Conservation (phyloP, 169 alveolate species). For the Babesia microti region DNA sequence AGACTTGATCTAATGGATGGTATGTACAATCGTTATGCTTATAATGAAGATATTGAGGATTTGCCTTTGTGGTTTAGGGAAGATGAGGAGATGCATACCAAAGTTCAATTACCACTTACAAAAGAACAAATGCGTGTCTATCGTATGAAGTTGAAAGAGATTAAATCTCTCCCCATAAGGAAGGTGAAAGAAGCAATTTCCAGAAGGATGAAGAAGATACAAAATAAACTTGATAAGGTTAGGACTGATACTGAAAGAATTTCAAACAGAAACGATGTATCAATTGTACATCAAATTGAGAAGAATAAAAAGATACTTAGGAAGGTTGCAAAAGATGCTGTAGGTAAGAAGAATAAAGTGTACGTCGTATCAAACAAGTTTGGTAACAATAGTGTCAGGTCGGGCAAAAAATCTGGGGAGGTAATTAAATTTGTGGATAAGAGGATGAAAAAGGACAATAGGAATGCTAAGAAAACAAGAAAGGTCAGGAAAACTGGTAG, state of each 20-base stretch:
- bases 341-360: conserved; percentile 49
- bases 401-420: conserved; percentile 68
- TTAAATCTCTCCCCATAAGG: conserved; percentile 88
- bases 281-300: conserved; percentile 13
- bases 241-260: conserved; percentile 63
- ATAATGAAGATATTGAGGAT: conserved; percentile 68
- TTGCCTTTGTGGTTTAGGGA: conserved; percentile 95
- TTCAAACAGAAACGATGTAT: too few relatives aligned
- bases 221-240: conserved; percentile 78
- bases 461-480: conserved; percentile 66
- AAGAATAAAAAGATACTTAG: conserved; percentile 26
- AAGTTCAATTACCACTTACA: conserved; percentile 87
- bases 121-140: conserved; percentile 86
- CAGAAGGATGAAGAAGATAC: conserved; percentile 82
- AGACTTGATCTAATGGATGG: conserved; percentile 86
- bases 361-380: conserved; percentile 71
- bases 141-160: conserved; percentile 81
- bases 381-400: conserved; percentile 61
- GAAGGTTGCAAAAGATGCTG: conserved; percentile 15
- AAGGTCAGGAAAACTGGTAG: conserved; percentile 50
- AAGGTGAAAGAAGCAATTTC: conserved; percentile 91
- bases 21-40: conserved; percentile 87
- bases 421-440: conserved; percentile 85
- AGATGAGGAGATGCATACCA: conserved; percentile 87
- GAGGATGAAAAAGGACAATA: conserved; percentile 86